These are phyloP conservation scores for Aureobasidium sp. DNA, from an alignment of 2,329 filamentous ascomycete genomes.

Conservation along the genomic window DNA sequence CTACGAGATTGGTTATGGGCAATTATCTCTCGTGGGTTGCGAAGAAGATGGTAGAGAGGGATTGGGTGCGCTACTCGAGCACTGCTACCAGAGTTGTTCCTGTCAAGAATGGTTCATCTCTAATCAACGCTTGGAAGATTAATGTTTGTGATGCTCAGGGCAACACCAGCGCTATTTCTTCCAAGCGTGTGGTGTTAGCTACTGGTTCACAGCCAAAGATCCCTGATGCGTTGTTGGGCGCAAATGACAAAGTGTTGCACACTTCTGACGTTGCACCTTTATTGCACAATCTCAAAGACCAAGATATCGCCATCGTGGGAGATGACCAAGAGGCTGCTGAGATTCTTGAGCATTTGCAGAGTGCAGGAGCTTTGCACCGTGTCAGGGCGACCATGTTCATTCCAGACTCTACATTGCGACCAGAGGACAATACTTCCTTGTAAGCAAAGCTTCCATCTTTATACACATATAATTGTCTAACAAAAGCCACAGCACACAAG, in stretches of 20 bases:
- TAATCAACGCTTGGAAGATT: constrained; percentile 19
- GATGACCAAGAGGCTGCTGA: constrained; percentile 22
- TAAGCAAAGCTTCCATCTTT: background rate
- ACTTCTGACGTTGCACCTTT: constrained; percentile 18
- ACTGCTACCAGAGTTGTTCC: constrained; percentile 19
- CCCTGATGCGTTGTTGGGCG: constrained; percentile 15
- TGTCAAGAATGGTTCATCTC: constrained; percentile 14
- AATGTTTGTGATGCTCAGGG: constrained; percentile 15
- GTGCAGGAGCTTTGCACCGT: constrained; percentile 17
- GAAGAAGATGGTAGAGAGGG: constrained; percentile 19
- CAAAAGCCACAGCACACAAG: constrained; percentile 14
- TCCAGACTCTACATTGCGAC: constrained; percentile 20
- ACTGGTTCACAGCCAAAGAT: constrained; percentile 20
- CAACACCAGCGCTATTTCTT: constrained; percentile 17
- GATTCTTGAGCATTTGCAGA: constrained; percentile 21
- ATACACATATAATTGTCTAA: background rate
- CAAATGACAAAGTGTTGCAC: constrained; percentile 19
- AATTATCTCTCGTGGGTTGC: constrained; percentile 25
- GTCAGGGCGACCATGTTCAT: constrained; percentile 20
- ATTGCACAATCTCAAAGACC: constrained; percentile 15
- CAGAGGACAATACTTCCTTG: constrained; percentile 21
- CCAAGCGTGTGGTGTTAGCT: constrained; percentile 21
- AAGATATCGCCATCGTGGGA: constrained; percentile 22
- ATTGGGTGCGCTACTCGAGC: constrained; percentile 22
- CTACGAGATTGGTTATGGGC: constrained; percentile 21